A percentile compares a stretch with the other conserved stretches of the same genome.
Conservation (phyloP, 805 yeast genomes). For the Komagataella mondaviorum region DNA sequence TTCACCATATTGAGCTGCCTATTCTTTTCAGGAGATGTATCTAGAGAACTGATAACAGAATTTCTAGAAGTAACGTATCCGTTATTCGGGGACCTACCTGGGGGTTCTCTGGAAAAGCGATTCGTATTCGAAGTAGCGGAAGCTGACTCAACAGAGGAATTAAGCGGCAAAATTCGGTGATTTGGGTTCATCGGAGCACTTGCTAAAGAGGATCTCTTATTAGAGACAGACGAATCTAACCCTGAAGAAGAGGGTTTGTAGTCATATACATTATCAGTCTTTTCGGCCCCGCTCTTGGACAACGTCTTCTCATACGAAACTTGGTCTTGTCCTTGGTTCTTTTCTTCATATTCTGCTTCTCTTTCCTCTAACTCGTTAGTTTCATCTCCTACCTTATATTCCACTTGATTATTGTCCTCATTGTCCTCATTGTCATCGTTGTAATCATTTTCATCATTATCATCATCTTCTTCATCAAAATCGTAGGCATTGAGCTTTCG, state of each 20-base stretch:
- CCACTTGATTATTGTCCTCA: neutral
- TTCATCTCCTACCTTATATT: neutral
- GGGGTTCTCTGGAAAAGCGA: neutral
- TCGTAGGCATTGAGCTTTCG: conserved; percentile 13
- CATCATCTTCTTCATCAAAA: conserved; percentile 14
- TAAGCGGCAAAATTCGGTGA: neutral
- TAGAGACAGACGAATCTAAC: neutral
- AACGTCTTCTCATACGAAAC: neutral
- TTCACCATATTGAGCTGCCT: neutral
- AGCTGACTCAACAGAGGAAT: neutral
- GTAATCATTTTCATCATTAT: conserved; percentile 6
- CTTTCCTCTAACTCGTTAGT: neutral
- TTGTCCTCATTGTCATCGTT: neutral
- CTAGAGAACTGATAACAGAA: neutral
- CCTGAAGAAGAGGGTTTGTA: neutral
- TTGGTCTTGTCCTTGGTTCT: neutral
- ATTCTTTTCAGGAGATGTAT: neutral
- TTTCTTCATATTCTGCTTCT: neutral
- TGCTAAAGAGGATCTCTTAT: neutral
- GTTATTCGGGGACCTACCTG: neutral
- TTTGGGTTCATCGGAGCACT: neutral
- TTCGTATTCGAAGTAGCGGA: neutral
- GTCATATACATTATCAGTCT: neutral
- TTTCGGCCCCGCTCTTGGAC: neutral
- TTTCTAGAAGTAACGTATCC: neutral